These are phyloP conservation scores for Saitozyma podzolica DNA, from an alignment of 768 basidiomycete species.

Conservation along the genomic window DNA sequence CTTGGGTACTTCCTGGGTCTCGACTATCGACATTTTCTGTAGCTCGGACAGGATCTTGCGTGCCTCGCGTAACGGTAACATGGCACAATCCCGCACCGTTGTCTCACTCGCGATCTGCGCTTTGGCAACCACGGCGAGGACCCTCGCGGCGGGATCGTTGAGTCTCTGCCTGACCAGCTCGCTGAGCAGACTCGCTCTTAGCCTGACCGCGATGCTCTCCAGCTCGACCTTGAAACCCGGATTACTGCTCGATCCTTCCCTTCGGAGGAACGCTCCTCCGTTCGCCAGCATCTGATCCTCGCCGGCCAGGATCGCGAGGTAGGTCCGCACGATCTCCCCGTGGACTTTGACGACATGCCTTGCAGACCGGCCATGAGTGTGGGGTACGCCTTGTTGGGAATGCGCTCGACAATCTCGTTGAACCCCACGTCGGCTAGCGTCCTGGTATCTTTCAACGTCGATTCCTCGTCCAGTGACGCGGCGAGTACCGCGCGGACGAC, in stretches of 20 bases:
- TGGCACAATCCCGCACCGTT: slow-evolving; percentile 85
- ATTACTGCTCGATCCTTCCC: slow-evolving; percentile 13
- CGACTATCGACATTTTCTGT: slow-evolving; percentile 77
- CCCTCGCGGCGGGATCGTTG: slow-evolving; percentile 77
- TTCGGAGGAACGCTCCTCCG: slow-evolving; percentile 28
- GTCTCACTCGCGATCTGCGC: slow-evolving; percentile 94
- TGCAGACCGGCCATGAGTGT: slow-evolving; percentile 23
- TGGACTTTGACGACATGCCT: slow-evolving; percentile 15
- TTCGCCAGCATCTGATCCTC: slow-evolving; percentile 29
- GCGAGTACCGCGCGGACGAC: slow-evolving; percentile 73
- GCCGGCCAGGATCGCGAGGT: slow-evolving; percentile 33
- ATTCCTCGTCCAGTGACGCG: slow-evolving; percentile 56
- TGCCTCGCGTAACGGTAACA: slow-evolving; percentile 87
- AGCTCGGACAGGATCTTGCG: slow-evolving; percentile 76
- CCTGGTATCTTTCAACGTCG: slow-evolving; percentile 25
- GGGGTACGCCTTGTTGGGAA: slow-evolving; percentile 23
- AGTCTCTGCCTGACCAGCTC: slow-evolving; percentile 66
- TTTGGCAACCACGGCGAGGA: slow-evolving; percentile 73
- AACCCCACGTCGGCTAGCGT: slow-evolving; percentile 20
- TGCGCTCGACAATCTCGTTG: slow-evolving; percentile 31
- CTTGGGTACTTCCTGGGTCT: slow-evolving; percentile 89
- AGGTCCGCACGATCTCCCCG: slow-evolving; percentile 27
- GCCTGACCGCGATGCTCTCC: slow-evolving; percentile 51
- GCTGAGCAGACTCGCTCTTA: slow-evolving; percentile 69
- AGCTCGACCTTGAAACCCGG: slow-evolving; percentile 36